Conservation (phyloP, 202 grass and related monocot genomes). For the Schoenoplectus triqueter region DNA sequence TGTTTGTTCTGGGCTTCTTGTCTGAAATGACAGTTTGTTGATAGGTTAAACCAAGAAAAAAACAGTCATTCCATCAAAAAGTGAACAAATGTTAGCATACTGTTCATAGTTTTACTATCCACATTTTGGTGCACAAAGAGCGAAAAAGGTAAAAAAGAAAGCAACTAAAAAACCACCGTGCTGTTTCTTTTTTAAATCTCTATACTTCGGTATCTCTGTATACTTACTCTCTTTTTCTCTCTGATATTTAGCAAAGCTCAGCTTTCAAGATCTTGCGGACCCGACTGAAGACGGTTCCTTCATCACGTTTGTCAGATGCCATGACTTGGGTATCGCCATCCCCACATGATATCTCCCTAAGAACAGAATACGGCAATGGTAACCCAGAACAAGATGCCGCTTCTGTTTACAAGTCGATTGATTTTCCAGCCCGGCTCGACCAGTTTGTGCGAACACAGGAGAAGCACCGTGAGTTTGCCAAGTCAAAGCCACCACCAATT, state of each 20-base stretch:
- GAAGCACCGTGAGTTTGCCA: constrained; percentile 61
- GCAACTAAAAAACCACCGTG: background rate
- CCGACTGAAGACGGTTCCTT: constrained; percentile 94
- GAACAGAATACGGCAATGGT: constrained; percentile 67
- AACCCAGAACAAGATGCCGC: constrained; percentile 65
- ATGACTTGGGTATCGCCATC: constrained; percentile 62
- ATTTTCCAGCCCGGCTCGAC: constrained; percentile 73
- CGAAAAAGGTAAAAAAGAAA: background rate
- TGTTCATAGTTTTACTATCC: background rate
- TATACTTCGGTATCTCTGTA: background rate
- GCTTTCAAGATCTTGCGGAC: constrained; percentile 96
- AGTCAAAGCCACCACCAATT: constrained; percentile 33
- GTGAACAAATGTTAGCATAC: background rate
- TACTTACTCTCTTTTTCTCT: constrained; percentile 19
- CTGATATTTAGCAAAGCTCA: constrained; percentile 79
- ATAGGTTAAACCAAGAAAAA: background rate
- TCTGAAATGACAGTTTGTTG: background rate
- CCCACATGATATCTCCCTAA: constrained; percentile 72
- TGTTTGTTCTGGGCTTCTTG: background rate
- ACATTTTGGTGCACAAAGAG: background rate
- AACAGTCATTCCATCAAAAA: background rate
- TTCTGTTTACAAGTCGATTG: constrained; percentile 63
- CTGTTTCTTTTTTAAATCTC: background rate
- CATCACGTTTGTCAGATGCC: constrained; percentile 51
- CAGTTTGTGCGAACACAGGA: constrained; percentile 75